Evolutionary conservation across 306 rosid species (phyloP), one percentile per base, ranked within the genome.

Genomic region (Glycine latifolia): DNA sequence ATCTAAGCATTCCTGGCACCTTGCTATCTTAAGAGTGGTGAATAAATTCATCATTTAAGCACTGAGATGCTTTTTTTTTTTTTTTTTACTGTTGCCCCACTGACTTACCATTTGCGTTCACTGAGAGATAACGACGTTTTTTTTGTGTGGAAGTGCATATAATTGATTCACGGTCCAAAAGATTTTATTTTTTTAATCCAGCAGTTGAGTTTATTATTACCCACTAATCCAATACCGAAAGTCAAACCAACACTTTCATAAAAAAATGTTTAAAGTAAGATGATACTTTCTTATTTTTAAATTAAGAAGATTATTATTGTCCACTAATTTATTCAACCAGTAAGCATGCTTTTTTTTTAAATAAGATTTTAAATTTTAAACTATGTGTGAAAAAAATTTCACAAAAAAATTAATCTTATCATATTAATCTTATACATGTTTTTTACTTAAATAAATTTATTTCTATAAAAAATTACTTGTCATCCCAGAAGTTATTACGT

Each of bases 221-320:
- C 81, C 79, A 80, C 85, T 52, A 52, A 79, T 55, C 49, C 50
- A 53, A 65, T 58, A 35, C 48, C 14, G 12, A 78, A 78, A 73
- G 83, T 9, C 86, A 83, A 63, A 59, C 47, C 47, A 83, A 44
- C 46, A 12, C 6, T 50, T 35, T n/a, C 67, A 48, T 35, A n/a
- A 59, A 31, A 35, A 13, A 47, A 60, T 49, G 14, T 49, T 10
- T 47, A 63, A 61, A 49, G 13, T n/a, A 20, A 62, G 61, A 33
- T n/a, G 6, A 76, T 9, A 20, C 41, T 13, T 26, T 44, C 31
- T 26, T 16, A 3, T 17, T 17, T 20, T 75, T 43, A 6, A 26
- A 10, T 3, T 12, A 50, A 6, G 73, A 44, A n/a, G n/a, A 2
- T 16, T 10, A 8, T 63, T 5, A 13, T 35, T 12, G 16, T 3